Evolutionary conservation across 2,329 filamentous ascomycete genomes (phyloP), one percentile per base, ranked within the genome.

Genomic region (Trichoderma breve): DNA sequence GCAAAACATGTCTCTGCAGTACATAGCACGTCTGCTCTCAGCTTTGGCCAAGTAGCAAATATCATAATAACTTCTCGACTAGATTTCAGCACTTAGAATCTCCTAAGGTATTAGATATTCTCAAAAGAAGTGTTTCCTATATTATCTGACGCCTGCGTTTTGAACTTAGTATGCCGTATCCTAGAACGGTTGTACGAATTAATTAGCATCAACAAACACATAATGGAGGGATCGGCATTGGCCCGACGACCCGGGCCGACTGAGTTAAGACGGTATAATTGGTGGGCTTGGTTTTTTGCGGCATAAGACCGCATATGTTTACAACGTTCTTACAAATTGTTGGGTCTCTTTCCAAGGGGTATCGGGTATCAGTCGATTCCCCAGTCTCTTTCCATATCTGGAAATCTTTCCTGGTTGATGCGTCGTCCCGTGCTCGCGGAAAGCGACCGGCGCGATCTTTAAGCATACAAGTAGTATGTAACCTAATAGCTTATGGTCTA

Each of bases 181-280:
- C 14, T 6, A 18, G 15, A 21, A 6, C 2, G n/a, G 21, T 18
- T 3, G 24, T 30, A 64, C 34, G 9, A 47, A 30, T 64, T n/a
- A n/a, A 15, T 28, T 47, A 18, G 36, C 61, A 64, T n/a, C 14
- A 34, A 9, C n/a, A 11, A 21, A 65, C 6, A 53, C 14, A 14
- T 12, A 32, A 34, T 32, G 51, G 26, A 6, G 43, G 62, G 43
- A 32, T 65, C 62, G 43, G 43, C 26, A 53, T 12, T n/a, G n/a
- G n/a, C 34, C 65, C 65, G 65, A 69, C 65, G 65, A 60, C 55
- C 65, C 65, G 55, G n/a, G 21, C 55, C 36, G 36, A 51, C 18
- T 51, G 26, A 32, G 26, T 12, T 28, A 61, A 28, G 3, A 24
- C 8, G 4, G 6, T 18, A 14, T 47, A 5, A 69, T 69, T 69